Evolutionary conservation across 1,284 basidiomycete species (phyloP).

Genomic region (Chalciporus sp.): DNA sequence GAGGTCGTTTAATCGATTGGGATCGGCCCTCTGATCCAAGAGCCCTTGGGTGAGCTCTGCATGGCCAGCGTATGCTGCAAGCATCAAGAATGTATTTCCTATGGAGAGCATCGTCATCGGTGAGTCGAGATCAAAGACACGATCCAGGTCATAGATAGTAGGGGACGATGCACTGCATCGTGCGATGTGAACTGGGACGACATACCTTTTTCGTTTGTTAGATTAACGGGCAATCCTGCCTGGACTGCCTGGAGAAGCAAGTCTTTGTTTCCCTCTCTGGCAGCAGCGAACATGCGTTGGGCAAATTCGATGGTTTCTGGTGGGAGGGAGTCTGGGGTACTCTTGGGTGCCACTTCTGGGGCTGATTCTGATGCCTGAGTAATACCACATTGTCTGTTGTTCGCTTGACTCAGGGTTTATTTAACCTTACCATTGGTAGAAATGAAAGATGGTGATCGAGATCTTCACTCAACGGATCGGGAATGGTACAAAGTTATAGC

Average conservation of each 20-base stretch:
- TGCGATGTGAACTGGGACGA: not conserved
- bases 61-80: constrained; percentile 81
- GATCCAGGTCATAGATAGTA: too few relatives aligned
- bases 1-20: constrained; percentile 73
- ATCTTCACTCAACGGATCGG: not conserved
- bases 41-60: constrained; percentile 55
- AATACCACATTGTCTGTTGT: not conserved
- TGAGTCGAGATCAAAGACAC: not conserved
- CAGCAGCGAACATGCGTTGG: constrained; percentile 75
- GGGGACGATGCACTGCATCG: not conserved
- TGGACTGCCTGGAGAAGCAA: constrained; percentile 63
- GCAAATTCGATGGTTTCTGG: constrained; percentile 68
- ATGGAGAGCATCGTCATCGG: not conserved
- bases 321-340: constrained; percentile 29
- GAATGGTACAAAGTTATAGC: too few relatives aligned
- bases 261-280: constrained; percentile 59
- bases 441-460: not conserved
- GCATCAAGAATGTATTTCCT: constrained; percentile 84
- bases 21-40: constrained; percentile 61
- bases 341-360: not conserved
- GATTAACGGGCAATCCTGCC: constrained; percentile 75
- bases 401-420: not conserved
- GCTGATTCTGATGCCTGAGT: not conserved
- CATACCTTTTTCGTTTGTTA: constrained; percentile 73
- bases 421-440: not conserved